Evolutionary conservation across 768 basidiomycete species (phyloP).

Genomic region (Mycena epipterygia): DNA sequence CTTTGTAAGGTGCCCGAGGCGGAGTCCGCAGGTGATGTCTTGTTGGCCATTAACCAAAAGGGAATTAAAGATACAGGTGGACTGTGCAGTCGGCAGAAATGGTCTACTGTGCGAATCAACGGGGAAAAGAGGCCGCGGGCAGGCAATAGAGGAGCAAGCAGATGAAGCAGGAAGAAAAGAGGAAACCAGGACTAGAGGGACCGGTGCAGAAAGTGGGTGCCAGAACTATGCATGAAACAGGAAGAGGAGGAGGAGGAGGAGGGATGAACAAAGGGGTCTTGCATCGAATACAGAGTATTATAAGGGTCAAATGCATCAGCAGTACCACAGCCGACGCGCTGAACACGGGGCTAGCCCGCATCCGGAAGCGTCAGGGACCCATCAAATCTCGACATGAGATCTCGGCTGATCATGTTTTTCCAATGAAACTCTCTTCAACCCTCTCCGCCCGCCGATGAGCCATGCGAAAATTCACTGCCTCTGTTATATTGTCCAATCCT

Average conservation of each 20-base stretch:
- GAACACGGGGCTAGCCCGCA: slow-evolving; percentile 22
- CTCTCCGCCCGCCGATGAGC: background rate
- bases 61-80: slow-evolving; percentile 50
- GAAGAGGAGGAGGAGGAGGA: slow-evolving; percentile 36
- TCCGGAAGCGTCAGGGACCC: slow-evolving; percentile 25
- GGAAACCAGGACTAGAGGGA: slow-evolving; percentile 43
- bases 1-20: slow-evolving; percentile 67
- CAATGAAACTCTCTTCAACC: background rate
- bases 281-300: slow-evolving; percentile 23
- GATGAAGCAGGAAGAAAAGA: slow-evolving; percentile 41
- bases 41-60: slow-evolving; percentile 64
- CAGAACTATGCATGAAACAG: slow-evolving; percentile 35
- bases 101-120: slow-evolving; percentile 44
- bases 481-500: background rate
- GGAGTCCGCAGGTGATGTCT: slow-evolving; percentile 53
- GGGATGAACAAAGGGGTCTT: slow-evolving; percentile 22
- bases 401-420: slow-evolving; percentile 6
- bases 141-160: slow-evolving; percentile 37
- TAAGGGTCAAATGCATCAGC: slow-evolving; percentile 28
- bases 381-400: slow-evolving; percentile 27
- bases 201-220: slow-evolving; percentile 31
- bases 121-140: slow-evolving; percentile 48
- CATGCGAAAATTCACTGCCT: slow-evolving; percentile 4
- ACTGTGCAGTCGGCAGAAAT: slow-evolving; percentile 37
- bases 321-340: slow-evolving; percentile 29